Evolutionary conservation across 179 eudicot species (phyloP), one percentile per base, ranked within the genome.

Genomic region (Beta corolliflora): DNA sequence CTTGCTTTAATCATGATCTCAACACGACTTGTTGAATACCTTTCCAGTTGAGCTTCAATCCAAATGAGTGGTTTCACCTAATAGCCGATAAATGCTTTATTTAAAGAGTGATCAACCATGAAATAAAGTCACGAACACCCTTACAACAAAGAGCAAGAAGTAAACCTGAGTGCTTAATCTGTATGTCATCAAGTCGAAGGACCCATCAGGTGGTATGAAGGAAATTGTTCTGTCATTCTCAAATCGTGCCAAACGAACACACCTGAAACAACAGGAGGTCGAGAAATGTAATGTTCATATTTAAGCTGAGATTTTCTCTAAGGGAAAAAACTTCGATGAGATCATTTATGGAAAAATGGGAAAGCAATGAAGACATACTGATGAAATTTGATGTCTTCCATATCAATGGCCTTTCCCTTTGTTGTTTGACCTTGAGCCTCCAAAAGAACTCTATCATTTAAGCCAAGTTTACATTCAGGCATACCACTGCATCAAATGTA

Each of bases 381-480:
- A 89, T 94, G 98, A 86, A 94, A 94, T 78, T 93, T 92, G 82
- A 92, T 91, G 77, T 94, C 98, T 31, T 94, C 98, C 80, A 92
- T 73, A 86, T 94, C 97, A 83, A 94, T 90, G 73, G 92, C 86
- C 82, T 91, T 92, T 81, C 94, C 96, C 80, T 84, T 88, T 12
- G 90, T 85, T 11, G 94, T 12, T 69, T 86, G 86, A 68, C 91
- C 93, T 85, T 92, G 97, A 75, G 94, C 91, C 77, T 94, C 94
- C 84, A 92, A 70, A 45, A 94, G 75, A 72, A 91, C 82, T 89
- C 93, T 87, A 71, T 92, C 96, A 70, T 92, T 92, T 29, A 93
- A 89, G 72, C 96, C 96, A 66, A 94, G 92, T 87, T 94, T 94
- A 81, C 98, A 94, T 86, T 93, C 98, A 7, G 94, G 98, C 98